These are phyloP conservation scores for Teunomyces kruisii DNA, from an alignment of 805 yeast genomes.

Conservation along the genomic window DNA sequence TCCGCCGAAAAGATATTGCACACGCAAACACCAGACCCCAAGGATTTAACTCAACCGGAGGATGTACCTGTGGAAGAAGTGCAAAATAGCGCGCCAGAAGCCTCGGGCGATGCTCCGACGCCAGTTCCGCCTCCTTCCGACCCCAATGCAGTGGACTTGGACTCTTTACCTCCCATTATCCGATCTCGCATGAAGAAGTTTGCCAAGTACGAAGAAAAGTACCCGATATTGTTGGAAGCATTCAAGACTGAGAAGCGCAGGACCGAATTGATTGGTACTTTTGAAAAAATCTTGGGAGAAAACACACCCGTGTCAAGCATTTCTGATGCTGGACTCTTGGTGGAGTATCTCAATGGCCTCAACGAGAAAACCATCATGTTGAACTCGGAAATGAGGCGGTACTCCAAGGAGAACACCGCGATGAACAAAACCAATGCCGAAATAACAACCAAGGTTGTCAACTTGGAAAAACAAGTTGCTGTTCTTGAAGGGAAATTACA, in stretches of 20 bases:
- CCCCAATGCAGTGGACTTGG: slow-evolving; percentile 16
- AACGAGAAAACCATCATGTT: slow-evolving; percentile 60
- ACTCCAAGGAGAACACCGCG: slow-evolving; percentile 28
- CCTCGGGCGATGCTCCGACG: not conserved
- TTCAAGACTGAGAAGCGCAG: slow-evolving; percentile 78
- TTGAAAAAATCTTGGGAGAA: slow-evolving; percentile 74
- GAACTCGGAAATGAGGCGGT: slow-evolving; percentile 61
- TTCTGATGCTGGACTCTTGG: slow-evolving; percentile 66
- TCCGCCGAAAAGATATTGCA: slow-evolving; percentile 33
- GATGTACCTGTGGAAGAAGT: slow-evolving; percentile 30
- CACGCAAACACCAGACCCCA: slow-evolving; percentile 48
- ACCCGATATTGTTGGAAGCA: slow-evolving; percentile 81
- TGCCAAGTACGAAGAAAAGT: slow-evolving; percentile 84
- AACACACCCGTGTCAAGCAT: slow-evolving; percentile 78
- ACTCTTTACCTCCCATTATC: slow-evolving; percentile 56
- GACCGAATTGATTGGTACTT: slow-evolving; percentile 53
- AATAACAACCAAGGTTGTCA: slow-evolving; percentile 3
- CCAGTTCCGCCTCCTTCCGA: slow-evolving; percentile 4
- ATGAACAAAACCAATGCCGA: slow-evolving; percentile 7
- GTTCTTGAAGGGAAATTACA: slow-evolving; percentile 2
- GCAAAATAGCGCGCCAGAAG: slow-evolving; percentile 4
- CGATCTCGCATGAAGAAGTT: slow-evolving; percentile 69
- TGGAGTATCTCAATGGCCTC: slow-evolving; percentile 66
- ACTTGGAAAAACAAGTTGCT: slow-evolving; percentile 6
- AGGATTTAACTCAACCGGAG: slow-evolving; percentile 46